Base-by-base conservation (phyloP, 2,329 filamentous ascomycete genomes). In the Boeremia lycopersici region DNA sequence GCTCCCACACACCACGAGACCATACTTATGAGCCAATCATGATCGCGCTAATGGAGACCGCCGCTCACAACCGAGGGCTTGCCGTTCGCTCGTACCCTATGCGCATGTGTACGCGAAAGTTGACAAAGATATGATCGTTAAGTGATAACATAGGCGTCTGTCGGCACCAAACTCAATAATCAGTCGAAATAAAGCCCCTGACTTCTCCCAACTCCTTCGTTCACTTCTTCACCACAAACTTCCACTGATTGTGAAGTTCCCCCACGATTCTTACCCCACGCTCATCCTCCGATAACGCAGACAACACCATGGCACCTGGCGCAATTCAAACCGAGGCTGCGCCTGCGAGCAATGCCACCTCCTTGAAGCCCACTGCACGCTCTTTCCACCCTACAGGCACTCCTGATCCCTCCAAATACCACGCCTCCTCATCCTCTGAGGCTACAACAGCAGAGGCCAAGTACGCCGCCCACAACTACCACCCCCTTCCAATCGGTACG, bases 401-500 rank as follows among this genome's bases (percentile, higher is more conserved):
- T 19, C 70, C 72, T 33, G 68, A 71, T 49, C 71, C 77, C 30
- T 76, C 81, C 31, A 76, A 73, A 56, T 86, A 86, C 80, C 95
- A 97, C 79, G 84, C 91, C 50, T 75, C 89, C 17, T 92, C 93
- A 25, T 93, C 92, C 38, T 80, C 87, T 53, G 82, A 84, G 66
- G 93, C 95, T 67, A 96, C 97, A 74, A 79, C 86, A 48, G 80
- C 87, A 48, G 95, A 99, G 80, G 82, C 90, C 70, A 82, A 90
- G 73, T 93, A 86, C 76, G 95, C 95, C 44, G 95, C 95, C 43
- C 95, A 99, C 85, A 99, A 99, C 82, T 99, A 99, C 83, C 93
- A 98, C 78, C 95, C 95, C 13, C 85, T 99, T 2, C 95, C 95
- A 35, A 88, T 99, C 56, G 95, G 72, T 74, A 68, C 39, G 68